Percentiles rank a stretch among this genome's conserved stretches.
Conservation (phyloP, 2,329 filamentous ascomycete genomes). For the Aspergillus eucalypticola region DNA sequence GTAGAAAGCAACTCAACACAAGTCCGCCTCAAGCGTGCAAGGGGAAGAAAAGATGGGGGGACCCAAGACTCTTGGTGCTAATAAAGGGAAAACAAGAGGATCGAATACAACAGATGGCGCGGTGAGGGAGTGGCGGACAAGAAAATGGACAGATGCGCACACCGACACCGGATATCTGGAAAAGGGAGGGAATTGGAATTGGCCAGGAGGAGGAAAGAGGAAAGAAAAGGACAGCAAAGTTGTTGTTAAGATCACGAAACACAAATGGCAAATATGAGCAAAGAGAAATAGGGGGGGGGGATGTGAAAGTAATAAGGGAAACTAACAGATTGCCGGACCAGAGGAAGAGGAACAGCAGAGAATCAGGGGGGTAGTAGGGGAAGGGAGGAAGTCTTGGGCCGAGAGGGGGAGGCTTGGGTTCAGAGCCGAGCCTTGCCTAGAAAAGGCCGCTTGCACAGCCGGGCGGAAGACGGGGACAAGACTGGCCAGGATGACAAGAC, state of each 20-base stretch:
- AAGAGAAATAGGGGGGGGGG: not conserved
- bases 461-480: slow-evolving; percentile 34
- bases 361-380: slow-evolving; percentile 15
- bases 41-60: slow-evolving; percentile 1
- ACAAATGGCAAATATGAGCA: not conserved
- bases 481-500: slow-evolving; percentile 27
- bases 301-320: slow-evolving; percentile 8
- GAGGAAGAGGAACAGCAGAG: slow-evolving; percentile 3
- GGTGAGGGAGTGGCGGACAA: slow-evolving; percentile 10
- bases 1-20: slow-evolving; percentile 18
- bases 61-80: slow-evolving; percentile 6
- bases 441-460: slow-evolving; percentile 33
- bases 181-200: slow-evolving; percentile 6
- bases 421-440: slow-evolving; percentile 39
- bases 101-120: slow-evolving; percentile 2
- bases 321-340: slow-evolving; percentile 10
- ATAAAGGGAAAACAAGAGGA: not conserved
- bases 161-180: slow-evolving; percentile 8
- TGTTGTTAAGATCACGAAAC: not conserved
- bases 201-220: slow-evolving; percentile 12
- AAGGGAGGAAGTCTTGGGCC: slow-evolving; percentile 21
- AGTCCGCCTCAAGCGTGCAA: not conserved
- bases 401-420: slow-evolving; percentile 22
- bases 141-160: not conserved
- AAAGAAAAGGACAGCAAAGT: not conserved